Evolutionary conservation across 2,329 filamentous ascomycete species (phyloP), one percentile per base, ranked within the genome.

Genomic region (Plenodomus tracheiphilus): DNA sequence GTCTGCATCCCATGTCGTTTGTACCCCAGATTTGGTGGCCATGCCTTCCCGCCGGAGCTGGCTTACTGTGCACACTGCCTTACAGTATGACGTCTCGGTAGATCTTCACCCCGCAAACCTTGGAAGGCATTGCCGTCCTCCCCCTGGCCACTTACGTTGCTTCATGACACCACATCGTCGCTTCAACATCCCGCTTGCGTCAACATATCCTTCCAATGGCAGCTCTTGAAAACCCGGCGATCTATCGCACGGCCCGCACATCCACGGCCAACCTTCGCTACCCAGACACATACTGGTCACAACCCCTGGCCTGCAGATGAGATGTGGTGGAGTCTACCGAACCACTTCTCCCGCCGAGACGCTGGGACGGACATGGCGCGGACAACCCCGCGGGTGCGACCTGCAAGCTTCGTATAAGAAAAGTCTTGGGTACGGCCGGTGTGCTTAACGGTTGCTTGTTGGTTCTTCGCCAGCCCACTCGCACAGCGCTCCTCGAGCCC

Each of bases 381-480:
- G 44, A 22, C 19, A 38, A 46, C 20, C 45, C 41, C 20, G 5
- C 34, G 22, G 7, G 38, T 17, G 5, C 5, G 21, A 36, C 30
- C 42, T 41, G 49, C 40, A 59, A 59, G 55, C 52, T 54, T 57
- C 35, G 43, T 46, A 53, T 56, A 59, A 61, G 41, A 44, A 49
- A 48, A 51, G 50, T 48, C 51, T 49, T 60, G 47, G 39, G 47
- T 47, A 32, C 45, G 35, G 5, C 16, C 28, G 18, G 17, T 47
- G 21, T 37, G 17, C 18, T 17, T 21, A 18, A 11, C 22, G 15
- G 13, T n/a, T 8, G 40, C 37, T 47, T 28, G 18, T 15, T 20
- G 19, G 6, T 17, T 3, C 16, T 25, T 15, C 28, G 11, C 25
- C 37, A 11, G 34, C 19, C 19, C 18, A 6, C 1, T 41, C 25